phyloP scores from a whole-genome alignment of 108 stramenopile genomes.

The Nitzschia sp. region DNA sequence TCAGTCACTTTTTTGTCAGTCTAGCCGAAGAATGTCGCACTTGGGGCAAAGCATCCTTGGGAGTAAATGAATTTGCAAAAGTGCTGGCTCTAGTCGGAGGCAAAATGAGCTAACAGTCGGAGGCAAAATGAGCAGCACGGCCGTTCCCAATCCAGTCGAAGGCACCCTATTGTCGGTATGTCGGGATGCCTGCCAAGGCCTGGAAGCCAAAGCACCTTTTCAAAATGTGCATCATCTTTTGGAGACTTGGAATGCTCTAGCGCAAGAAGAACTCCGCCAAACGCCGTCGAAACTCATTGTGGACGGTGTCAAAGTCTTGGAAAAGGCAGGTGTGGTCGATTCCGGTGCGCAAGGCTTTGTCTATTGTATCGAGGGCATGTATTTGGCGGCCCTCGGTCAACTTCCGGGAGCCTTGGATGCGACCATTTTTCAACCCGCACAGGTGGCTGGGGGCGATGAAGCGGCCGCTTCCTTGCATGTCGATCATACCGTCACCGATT shows the following conservation, averaged over 20 bases:
- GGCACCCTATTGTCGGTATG: constrained; percentile 33
- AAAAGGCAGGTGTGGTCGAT: constrained; percentile 47
- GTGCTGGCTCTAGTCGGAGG: constrained; percentile 11
- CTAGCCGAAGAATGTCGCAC: constrained; percentile 31
- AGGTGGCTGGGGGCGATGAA: constrained; percentile 2
- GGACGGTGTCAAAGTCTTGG: constrained; percentile 42
- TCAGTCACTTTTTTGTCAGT: constrained; percentile 33
- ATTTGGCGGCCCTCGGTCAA: constrained; percentile 21
- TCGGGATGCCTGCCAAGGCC: constrained; percentile 27
- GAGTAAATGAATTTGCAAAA: constrained; percentile 30
- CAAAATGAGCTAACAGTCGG: constrained; percentile 33
- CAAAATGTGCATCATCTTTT: constrained; percentile 28
- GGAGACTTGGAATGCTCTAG: constrained; percentile 12
- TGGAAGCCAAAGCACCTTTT: constrained; percentile 8
- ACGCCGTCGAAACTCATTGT: constrained; percentile 40
- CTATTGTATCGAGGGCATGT: constrained; percentile 37
- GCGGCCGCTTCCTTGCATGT: background rate
- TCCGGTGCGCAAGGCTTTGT: constrained; percentile 42
- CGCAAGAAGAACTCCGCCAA: constrained; percentile 17
- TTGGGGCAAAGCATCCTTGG: constrained; percentile 1
- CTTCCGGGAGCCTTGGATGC: constrained; percentile 30
- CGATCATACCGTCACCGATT: constrained; percentile 32
- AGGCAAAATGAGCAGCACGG: constrained; percentile 22
- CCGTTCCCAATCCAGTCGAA: constrained; percentile 27
- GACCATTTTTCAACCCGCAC: constrained; percentile 23